Conservation (phyloP, 2,329 filamentous ascomycete genomes). For the Alternaria triticina region DNA sequence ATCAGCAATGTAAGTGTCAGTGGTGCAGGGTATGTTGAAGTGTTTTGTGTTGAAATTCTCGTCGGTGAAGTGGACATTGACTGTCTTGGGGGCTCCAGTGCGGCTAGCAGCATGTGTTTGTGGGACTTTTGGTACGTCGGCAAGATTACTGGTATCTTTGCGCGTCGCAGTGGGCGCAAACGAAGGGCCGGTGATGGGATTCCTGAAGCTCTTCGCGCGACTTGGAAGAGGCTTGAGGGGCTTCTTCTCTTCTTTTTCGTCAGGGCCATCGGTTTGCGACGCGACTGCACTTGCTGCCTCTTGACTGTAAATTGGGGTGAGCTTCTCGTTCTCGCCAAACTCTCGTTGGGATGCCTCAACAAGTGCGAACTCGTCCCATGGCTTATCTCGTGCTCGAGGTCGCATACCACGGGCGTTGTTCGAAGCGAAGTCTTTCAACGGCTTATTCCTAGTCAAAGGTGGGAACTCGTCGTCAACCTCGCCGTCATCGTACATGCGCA, state of each 20-base stretch:
- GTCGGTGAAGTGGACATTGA: conserved; percentile 76
- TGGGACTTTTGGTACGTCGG: conserved; percentile 53
- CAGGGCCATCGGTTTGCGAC: conserved; percentile 23
- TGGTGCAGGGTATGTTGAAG: conserved; percentile 76
- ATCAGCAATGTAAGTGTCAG: conserved; percentile 82
- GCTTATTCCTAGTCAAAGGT: conserved; percentile 74
- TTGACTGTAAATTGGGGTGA: conserved; percentile 71
- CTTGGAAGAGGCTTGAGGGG: conserved; percentile 39
- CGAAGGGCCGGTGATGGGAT: conserved; percentile 58
- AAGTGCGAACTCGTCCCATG: conserved; percentile 82
- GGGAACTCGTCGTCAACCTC: conserved; percentile 88
- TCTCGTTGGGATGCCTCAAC: conserved; percentile 73
- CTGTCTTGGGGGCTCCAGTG: conserved; percentile 72
- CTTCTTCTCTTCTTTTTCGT: conserved; percentile 28
- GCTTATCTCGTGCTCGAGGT: conserved; percentile 73
- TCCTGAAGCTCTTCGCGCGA: conserved; percentile 54
- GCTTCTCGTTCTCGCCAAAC: conserved; percentile 70
- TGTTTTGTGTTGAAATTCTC: conserved; percentile 72
- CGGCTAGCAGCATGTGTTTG: conserved; percentile 58
- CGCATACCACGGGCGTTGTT: conserved; percentile 74
- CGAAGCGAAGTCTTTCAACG: conserved; percentile 77
- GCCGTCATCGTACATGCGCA: conserved; percentile 83
- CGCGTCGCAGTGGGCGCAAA: conserved; percentile 55
- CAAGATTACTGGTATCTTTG: conserved; percentile 53
- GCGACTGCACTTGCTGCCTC: conserved; percentile 51